A percentile compares a stretch with the other conserved stretches of the same genome.
phyloP scores from a whole-genome alignment of 108 stramenopile genomes.

The Nitzschia sp. region DNA sequence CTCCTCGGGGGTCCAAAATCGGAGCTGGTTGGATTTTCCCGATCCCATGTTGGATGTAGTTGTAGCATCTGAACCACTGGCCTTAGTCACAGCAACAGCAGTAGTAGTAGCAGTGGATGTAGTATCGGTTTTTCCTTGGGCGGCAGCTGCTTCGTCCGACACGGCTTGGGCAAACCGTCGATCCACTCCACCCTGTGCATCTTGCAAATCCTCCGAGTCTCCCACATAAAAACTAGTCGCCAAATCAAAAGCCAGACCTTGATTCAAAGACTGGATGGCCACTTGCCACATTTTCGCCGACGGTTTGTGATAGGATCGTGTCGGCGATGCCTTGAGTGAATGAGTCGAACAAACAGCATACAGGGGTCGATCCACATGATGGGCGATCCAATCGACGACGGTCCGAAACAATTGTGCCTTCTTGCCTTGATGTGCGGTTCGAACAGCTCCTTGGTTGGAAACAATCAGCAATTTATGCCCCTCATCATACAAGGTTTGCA shows the following conservation, averaged over 20 bases:
- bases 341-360: constrained; percentile 60
- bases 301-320: constrained; percentile 72
- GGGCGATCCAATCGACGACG: constrained; percentile 73
- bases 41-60: background rate
- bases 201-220: constrained; percentile 59
- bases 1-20: constrained; percentile 61
- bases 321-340: constrained; percentile 26
- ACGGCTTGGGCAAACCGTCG: constrained; percentile 61
- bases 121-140: background rate
- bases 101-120: too few species aligned
- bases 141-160: constrained; percentile 7
- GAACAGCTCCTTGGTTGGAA: constrained; percentile 79
- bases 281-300: constrained; percentile 62
- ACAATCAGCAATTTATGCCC: constrained; percentile 65
- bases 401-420: constrained; percentile 60
- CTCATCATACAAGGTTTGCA: constrained; percentile 56
- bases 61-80: background rate
- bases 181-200: constrained; percentile 74
- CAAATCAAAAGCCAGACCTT: constrained; percentile 34
- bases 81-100: background rate
- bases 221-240: constrained; percentile 70
- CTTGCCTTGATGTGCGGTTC: constrained; percentile 60
- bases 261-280: background rate
- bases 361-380: constrained; percentile 57
- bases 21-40: background rate